Evolutionary conservation across 495 filamentous ascomycete species (phyloP).

Genomic region (Penicillium paradoxum): DNA sequence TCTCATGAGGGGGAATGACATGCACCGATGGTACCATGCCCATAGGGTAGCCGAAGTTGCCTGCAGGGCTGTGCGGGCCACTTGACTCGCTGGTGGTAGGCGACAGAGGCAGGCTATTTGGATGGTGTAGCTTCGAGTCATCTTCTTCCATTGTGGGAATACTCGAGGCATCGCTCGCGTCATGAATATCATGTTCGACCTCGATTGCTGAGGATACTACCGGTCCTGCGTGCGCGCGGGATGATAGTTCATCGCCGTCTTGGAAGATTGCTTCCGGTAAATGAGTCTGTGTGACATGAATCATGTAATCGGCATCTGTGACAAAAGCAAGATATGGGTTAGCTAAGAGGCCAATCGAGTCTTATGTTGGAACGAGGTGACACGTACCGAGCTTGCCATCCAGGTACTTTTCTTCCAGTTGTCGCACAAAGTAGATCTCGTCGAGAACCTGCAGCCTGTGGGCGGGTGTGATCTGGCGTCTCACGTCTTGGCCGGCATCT

Average conservation of each 20-base stretch:
- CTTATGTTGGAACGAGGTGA: background rate
- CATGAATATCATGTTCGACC: background rate
- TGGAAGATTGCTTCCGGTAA: constrained; percentile 19
- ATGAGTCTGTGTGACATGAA: constrained; percentile 21
- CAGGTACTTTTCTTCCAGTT: constrained; percentile 55
- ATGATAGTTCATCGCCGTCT: constrained; percentile 7
- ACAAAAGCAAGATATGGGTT: background rate
- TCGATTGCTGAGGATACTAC: background rate
- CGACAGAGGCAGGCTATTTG: constrained; percentile 13
- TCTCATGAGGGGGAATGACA: constrained; percentile 9
- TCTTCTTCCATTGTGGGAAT: constrained; percentile 1
- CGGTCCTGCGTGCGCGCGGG: constrained; percentile 8
- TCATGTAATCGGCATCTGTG: constrained; percentile 19
- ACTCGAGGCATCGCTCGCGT: background rate
- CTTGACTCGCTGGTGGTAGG: constrained; percentile 24
- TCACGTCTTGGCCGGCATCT: constrained; percentile 41
- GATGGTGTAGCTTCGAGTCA: background rate
- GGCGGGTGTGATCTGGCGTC: constrained; percentile 33
- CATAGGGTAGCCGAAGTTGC: constrained; percentile 11
- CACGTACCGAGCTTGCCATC: constrained; percentile 57
- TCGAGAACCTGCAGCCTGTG: constrained; percentile 44
- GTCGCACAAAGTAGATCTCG: constrained; percentile 64
- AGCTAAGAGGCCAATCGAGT: background rate
- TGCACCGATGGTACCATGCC: constrained; percentile 9
- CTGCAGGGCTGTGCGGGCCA: constrained; percentile 20